Percentiles rank a stretch among this genome's conserved stretches.
Evolutionary conservation across 1,284 basidiomycete genomes (phyloP).

Genomic region (Acaromyces ingoldii): DNA sequence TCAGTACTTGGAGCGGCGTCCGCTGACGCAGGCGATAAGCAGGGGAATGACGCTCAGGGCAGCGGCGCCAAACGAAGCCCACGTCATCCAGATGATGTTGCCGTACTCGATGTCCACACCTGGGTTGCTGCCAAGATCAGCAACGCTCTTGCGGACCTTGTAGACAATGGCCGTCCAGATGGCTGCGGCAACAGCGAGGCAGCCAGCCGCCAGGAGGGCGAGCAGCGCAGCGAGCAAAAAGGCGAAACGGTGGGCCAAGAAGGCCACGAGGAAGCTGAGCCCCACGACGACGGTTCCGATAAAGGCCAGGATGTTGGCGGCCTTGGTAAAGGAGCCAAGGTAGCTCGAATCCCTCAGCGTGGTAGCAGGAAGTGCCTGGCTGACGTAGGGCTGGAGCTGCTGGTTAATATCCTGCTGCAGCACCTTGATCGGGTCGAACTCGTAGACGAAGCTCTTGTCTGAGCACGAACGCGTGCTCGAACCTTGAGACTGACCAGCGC

Average conservation of each 20-base stretch:
- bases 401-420: constrained; percentile 4
- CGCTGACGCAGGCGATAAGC: constrained; percentile 14
- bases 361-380: constrained; percentile 6
- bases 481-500: constrained; percentile 16
- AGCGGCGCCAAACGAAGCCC: constrained; percentile 37
- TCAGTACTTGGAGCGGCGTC: constrained; percentile 11
- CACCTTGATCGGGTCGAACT: constrained; percentile 24
- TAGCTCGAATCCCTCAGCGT: constrained; percentile 29
- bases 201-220: constrained; percentile 30
- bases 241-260: constrained; percentile 39
- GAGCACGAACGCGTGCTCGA: constrained; percentile 15
- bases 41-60: constrained; percentile 27
- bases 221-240: constrained; percentile 37
- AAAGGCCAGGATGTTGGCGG: constrained; percentile 44
- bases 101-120: constrained; percentile 32
- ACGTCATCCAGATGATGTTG: constrained; percentile 45
- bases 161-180: constrained; percentile 41
- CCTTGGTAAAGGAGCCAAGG: constrained; percentile 29
- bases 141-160: constrained; percentile 22
- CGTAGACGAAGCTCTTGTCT: constrained; percentile 24
- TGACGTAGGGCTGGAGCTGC: constrained; percentile 14
- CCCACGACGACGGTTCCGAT: constrained; percentile 42
- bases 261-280: constrained; percentile 37
- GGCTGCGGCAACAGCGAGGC: constrained; percentile 35
- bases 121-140: constrained; percentile 8